phyloP scores from a whole-genome alignment of 2,329 filamentous ascomycete species.

The Cladophialophora carrionii region DNA sequence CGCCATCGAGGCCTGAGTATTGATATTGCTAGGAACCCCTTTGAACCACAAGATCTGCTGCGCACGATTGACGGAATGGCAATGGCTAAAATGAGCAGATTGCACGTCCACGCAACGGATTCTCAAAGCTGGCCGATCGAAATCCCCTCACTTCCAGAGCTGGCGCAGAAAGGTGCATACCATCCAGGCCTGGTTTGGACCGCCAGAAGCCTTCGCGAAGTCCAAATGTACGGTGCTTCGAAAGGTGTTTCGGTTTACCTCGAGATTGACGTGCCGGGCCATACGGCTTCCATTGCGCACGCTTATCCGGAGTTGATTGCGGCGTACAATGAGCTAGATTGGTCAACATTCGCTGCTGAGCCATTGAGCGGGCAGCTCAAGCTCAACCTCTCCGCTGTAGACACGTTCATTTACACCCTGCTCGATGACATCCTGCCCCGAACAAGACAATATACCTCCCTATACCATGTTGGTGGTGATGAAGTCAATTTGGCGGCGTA shows the following conservation, averaged over 20 bases:
- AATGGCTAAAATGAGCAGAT: slow-evolving; percentile 59
- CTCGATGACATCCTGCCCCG: slow-evolving; percentile 78
- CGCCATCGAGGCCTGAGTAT: slow-evolving; percentile 77
- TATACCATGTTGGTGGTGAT: slow-evolving; percentile 88
- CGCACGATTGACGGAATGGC: slow-evolving; percentile 75
- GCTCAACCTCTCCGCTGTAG: slow-evolving; percentile 72
- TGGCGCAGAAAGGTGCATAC: slow-evolving; percentile 76
- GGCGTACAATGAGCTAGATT: slow-evolving; percentile 60
- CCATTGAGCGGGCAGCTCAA: slow-evolving; percentile 68
- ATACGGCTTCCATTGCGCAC: slow-evolving; percentile 69
- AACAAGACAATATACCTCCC: slow-evolving; percentile 66
- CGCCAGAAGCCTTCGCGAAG: slow-evolving; percentile 62
- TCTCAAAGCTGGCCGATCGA: slow-evolving; percentile 70
- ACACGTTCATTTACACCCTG: slow-evolving; percentile 71
- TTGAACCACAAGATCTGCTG: slow-evolving; percentile 67
- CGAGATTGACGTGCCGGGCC: slow-evolving; percentile 81
- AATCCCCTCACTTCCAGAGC: slow-evolving; percentile 71
- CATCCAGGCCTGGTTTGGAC: slow-evolving; percentile 68
- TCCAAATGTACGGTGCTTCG: slow-evolving; percentile 71
- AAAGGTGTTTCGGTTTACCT: slow-evolving; percentile 72
- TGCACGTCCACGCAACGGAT: slow-evolving; percentile 62
- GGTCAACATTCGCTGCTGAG: slow-evolving; percentile 58
- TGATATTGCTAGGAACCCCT: slow-evolving; percentile 75
- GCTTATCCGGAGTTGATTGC: slow-evolving; percentile 73
- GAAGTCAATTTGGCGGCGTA: slow-evolving; percentile 81